phyloP scores from a whole-genome alignment of 306 rosid species.

The Cajanus cajan region DNA sequence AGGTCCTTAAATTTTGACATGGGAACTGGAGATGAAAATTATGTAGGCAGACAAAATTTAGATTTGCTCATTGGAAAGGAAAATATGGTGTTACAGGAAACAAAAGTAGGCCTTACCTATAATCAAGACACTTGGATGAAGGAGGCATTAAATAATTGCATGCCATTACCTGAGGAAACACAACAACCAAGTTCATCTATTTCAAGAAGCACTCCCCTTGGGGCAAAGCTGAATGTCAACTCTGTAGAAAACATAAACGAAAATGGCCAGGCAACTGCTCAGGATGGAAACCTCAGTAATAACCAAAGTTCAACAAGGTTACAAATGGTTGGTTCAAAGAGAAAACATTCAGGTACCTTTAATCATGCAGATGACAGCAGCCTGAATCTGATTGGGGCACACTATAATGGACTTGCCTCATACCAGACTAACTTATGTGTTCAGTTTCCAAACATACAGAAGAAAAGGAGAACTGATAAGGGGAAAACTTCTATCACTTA shows the following conservation, averaged over 20 bases:
- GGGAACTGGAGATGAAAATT: conserved; percentile 37
- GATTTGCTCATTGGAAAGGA: neutral
- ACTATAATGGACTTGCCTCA: conserved; percentile 37
- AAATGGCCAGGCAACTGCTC: conserved; percentile 27
- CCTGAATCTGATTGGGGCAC: conserved; percentile 41
- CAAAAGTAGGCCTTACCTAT: conserved; percentile 8
- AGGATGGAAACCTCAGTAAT: conserved; percentile 38
- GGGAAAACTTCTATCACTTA: conserved; percentile 33
- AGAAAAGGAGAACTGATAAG: conserved; percentile 51
- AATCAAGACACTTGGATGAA: conserved; percentile 31
- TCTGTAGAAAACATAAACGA: conserved; percentile 21
- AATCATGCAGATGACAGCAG: conserved; percentile 32
- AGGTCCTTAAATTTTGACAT: conserved; percentile 46
- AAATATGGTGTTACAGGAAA: neutral
- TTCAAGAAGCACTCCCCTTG: conserved; percentile 20
- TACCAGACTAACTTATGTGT: conserved; percentile 28
- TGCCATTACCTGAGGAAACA: conserved; percentile 25
- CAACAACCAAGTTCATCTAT: conserved; percentile 26
- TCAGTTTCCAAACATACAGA: conserved; percentile 50
- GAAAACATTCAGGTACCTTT: conserved; percentile 29
- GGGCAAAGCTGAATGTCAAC: conserved; percentile 26
- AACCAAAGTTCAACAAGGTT: conserved; percentile 19
- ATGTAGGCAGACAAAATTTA: conserved; percentile 29
- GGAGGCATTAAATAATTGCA: conserved; percentile 22
- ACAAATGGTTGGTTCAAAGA: conserved; percentile 36